phyloP scores from a whole-genome alignment of 2,329 filamentous ascomycete genomes.

The Tolypocladium sp. region DNA sequence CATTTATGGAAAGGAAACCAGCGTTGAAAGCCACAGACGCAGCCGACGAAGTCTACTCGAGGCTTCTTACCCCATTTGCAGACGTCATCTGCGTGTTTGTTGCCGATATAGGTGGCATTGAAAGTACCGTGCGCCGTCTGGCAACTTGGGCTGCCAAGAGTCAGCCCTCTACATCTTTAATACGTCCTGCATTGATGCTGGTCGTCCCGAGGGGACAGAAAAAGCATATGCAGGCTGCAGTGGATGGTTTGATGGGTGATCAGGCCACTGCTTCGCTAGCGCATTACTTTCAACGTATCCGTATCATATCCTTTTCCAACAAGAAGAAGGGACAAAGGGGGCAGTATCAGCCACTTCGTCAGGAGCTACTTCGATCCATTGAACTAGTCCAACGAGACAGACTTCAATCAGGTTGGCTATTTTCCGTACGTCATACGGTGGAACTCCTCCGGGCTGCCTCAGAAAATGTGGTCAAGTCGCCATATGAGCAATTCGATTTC shows the following conservation, averaged over 20 bases:
- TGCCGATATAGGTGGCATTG: conserved; percentile 2
- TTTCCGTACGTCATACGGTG: conserved; percentile 1
- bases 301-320: not conserved
- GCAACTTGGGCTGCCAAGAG: not conserved
- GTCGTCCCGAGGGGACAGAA: not conserved
- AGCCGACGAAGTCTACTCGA: not conserved
- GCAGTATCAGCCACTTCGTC: not conserved
- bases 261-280: not conserved
- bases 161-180: not conserved
- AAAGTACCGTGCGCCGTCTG: not conserved
- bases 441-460: not conserved
- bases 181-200: not conserved
- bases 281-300: not conserved
- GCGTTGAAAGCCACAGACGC: not conserved
- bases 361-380: not conserved
- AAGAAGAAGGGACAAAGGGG: not conserved
- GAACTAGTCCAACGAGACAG: not conserved
- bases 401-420: not conserved
- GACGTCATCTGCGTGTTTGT: conserved; percentile 4
- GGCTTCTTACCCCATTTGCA: not conserved
- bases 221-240: not conserved
- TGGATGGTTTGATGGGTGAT: not conserved
- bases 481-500: not conserved
- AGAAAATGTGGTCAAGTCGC: not conserved
- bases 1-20: not conserved